Evolutionary conservation across 2,329 filamentous ascomycete species (phyloP).

Genomic region (Thielaviopsis populi): DNA sequence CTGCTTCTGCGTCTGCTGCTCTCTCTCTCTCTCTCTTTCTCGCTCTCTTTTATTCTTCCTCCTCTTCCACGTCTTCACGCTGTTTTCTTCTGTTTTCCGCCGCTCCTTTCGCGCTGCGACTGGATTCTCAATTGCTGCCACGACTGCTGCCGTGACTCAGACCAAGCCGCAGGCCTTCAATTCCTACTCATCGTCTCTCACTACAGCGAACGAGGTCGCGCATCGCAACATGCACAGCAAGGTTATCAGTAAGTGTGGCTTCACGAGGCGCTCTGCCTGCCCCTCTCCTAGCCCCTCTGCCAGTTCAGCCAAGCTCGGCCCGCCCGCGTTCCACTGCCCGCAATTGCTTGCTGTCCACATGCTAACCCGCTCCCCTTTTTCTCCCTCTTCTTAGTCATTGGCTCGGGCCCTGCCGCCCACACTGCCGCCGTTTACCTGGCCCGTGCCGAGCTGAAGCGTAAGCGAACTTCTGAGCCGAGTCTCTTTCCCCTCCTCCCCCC

Average conservation of each 20-base stretch:
- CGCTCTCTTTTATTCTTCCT: background rate
- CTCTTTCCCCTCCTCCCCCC: background rate
- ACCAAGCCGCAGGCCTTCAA: conserved; percentile 1
- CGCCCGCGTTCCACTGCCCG: background rate
- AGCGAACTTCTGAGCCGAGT: conserved; percentile 21
- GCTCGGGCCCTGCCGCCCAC: conserved; percentile 93
- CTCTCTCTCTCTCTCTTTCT: background rate
- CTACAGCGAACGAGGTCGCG: background rate
- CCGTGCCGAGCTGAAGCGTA: conserved; percentile 79
- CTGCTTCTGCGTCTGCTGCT: too few species aligned
- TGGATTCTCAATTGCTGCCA: conserved; percentile 57
- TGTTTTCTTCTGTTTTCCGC: conserved; percentile 77
- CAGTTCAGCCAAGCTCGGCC: background rate
- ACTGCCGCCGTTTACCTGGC: conserved; percentile 94
- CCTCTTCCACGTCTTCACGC: conserved; percentile 46
- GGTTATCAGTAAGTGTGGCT: conserved; percentile 59
- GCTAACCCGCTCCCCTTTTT: background rate
- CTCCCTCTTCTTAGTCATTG: conserved; percentile 44
- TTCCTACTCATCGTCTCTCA: conserved; percentile 1
- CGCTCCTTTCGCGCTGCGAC: conserved; percentile 61
- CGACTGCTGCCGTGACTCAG: conserved; percentile 35
- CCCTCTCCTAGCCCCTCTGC: background rate
- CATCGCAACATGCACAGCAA: conserved; percentile 63
- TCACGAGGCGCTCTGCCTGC: background rate
- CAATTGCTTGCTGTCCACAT: background rate